Conservation (phyloP, 176 grass and related monocot species). For the Paspalum notatum region DNA sequence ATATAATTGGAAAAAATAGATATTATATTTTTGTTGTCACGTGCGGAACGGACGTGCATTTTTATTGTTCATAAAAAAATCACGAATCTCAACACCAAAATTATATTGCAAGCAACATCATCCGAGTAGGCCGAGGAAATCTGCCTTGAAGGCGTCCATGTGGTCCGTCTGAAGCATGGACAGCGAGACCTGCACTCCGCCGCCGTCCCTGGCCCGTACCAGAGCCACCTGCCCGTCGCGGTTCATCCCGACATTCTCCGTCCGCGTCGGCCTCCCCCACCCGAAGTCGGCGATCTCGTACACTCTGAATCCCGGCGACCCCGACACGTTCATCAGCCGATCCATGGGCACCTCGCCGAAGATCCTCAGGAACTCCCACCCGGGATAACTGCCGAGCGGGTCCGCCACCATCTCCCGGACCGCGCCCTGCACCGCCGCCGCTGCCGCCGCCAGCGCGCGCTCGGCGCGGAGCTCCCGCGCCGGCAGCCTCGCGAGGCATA, state of each 20-base stretch:
- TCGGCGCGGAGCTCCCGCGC: conserved; percentile 13
- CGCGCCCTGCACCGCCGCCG: conserved; percentile 27
- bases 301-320: conserved; percentile 40
- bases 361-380: conserved; percentile 15
- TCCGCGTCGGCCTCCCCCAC: conserved; percentile 48
- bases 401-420: conserved; percentile 11
- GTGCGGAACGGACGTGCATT: too few species aligned
- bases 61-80: too few species aligned
- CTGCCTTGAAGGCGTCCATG: conserved; percentile 32
- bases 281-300: conserved; percentile 57
- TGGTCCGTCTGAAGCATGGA: neutral
- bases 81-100: too few species aligned
- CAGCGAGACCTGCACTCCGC: conserved; percentile 44
- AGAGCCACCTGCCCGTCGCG: conserved; percentile 40
- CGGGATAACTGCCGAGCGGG: neutral
- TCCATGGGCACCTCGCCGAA: too few species aligned
- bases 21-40: too few species aligned
- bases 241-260: conserved; percentile 45
- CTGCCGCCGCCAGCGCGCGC: neutral
- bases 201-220: too few species aligned
- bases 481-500: neutral
- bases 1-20: too few species aligned
- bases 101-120: too few species aligned
- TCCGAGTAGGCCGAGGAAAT: neutral
- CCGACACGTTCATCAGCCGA: conserved; percentile 15